Conservation (phyloP, 2,329 filamentous ascomycete species). For the Emergomyces africanus region DNA sequence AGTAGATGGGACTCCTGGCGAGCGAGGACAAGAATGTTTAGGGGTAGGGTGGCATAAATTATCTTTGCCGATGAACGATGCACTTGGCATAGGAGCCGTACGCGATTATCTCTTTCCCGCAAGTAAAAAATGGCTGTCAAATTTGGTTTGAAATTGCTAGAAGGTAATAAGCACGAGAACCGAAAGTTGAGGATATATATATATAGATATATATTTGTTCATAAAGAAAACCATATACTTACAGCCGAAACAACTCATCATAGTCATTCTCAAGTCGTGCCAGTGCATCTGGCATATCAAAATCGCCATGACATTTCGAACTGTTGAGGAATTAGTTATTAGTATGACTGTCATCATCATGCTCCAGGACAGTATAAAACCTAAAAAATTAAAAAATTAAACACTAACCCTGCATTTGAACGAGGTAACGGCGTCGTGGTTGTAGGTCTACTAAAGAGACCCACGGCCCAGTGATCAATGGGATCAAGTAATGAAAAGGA, state of each 20-base stretch:
- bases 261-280: constrained; percentile 23
- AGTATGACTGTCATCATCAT: not conserved
- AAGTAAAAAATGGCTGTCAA: constrained; percentile 40
- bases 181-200: not conserved
- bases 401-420: constrained; percentile 20
- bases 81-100: constrained; percentile 41
- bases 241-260: constrained; percentile 28
- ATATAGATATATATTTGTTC: not conserved
- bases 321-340: constrained; percentile 11
- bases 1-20: constrained; percentile 27
- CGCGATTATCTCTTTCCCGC: constrained; percentile 38
- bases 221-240: constrained; percentile 8
- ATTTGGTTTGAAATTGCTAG: constrained; percentile 34
- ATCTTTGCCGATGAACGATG: constrained; percentile 30
- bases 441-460: constrained; percentile 22
- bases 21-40: constrained; percentile 33
- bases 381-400: too few species aligned
- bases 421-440: constrained; percentile 19
- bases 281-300: constrained; percentile 16
- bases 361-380: not conserved
- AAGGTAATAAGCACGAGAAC: constrained; percentile 2
- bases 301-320: constrained; percentile 24
- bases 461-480: constrained; percentile 31
- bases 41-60: constrained; percentile 36
- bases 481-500: constrained; percentile 12